Base-by-base conservation (phyloP, 495 filamentous ascomycete species). In the Xylaria castorea region DNA sequence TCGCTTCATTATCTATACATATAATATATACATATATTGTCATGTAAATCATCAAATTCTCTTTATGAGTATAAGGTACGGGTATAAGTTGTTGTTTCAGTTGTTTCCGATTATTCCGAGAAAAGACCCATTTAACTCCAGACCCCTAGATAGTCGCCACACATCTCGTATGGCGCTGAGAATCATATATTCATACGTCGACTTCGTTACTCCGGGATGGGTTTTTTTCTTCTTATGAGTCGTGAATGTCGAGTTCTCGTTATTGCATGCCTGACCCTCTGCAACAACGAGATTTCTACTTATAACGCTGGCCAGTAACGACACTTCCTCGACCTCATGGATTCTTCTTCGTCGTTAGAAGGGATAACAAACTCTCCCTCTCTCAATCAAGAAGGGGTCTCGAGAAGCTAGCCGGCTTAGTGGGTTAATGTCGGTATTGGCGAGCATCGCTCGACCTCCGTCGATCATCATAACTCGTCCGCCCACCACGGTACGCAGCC, bases 391-490 rank as follows among this genome's bases (percentile, higher is more conserved):
- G 22, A 27, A 38, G 27, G 1, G 38, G 5, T 1, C 11, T 51
- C 42, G n/a, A 25, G 36, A 2, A 62, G 25, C 2, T 2, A 25
- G 27, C 20, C 25, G 27, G 12, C 38, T 18, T 25, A 18, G 1
- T 22, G 27, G n/a, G 5, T 53, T 25, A 68, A 48, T 68, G 12
- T 2, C 73, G 68, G 64, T 77, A 68, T 9, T 73, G 55, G 30
- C 73, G 68, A 25, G 63, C 66, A 27, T 78, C 76, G 22, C 61
- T 74, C 34, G 75, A 76, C 27, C 74, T 79, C 44, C 75, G 62
- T 42, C 76, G 72, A 8, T 70, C 66, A 34, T 79, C 77, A 2
- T 40, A 18, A 30, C 58, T 63, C 7, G 25, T 34, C 42, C 69
- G 34, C 1, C 61, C 58, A 8, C 68, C 53, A 61, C 77, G 74